Evolutionary conservation across 495 filamentous ascomycete genomes (phyloP), one percentile per base, ranked within the genome.

Genomic region (Articulospora tetracladia): DNA sequence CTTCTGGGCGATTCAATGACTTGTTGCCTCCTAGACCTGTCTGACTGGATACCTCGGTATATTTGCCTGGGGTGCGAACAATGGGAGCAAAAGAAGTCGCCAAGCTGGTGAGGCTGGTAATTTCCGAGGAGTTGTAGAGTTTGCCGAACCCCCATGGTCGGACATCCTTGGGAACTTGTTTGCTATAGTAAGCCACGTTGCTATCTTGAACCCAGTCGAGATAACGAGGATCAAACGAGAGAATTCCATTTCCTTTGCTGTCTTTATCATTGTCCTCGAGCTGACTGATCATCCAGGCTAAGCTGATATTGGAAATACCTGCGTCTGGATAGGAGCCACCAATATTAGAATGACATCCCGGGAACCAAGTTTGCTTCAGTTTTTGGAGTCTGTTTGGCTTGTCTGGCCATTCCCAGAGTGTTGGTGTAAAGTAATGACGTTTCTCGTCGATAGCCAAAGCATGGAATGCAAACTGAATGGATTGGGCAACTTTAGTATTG

Each of bases 331-430:
- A 66, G 8, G 39, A 50, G 10, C 87, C 83, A 1, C 87, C 87
- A 13, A 89, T 71, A 62, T 88, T 88, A 10, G 73, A 78, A 68
- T 91, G 87, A n/a, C 78, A 77, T 28, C 86, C 86, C 0, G 85
- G 84, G 64, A 91, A 90, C 87, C 87, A 91, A 52, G 86, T 83
- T 68, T 91, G 87, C 28, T 82, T 78, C n/a, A 90, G 75, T 53
- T 80, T 73, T 49, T 77, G 81, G 15, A 65, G 68, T 20, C 71
- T 66, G n/a, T 70, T 66, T 55, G 71, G 68, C 17, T 69, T 59
- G 1, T 61, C 61, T 12, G 65, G 70, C 8, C 71, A 66, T 61
- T 80, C 76, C 87, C 85, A 90, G 0, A 91, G 64, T 3, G 86
- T 80, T 12, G 88, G 88, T 4, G 80, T 75, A 59, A 89, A 91